Conservation (phyloP, 2,329 filamentous ascomycete species). For the Aspergillus fumigatiaffinis region DNA sequence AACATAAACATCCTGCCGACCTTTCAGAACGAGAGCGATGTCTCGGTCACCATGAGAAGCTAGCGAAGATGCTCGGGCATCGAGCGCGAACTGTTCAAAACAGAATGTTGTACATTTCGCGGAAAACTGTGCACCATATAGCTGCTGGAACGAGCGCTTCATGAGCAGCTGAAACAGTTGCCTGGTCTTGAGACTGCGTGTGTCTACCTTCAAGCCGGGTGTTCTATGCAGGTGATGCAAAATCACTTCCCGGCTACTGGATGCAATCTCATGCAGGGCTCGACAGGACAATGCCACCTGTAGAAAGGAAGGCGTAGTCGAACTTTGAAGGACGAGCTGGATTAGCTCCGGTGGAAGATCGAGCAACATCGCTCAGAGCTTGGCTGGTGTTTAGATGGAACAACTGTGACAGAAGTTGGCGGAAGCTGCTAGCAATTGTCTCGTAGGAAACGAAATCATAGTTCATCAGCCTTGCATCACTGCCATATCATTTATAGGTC, state of each 20-base stretch:
- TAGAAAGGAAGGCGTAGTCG: constrained; percentile 34
- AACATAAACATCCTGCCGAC: constrained; percentile 25
- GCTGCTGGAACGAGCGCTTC: constrained; percentile 24
- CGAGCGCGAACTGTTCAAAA: constrained; percentile 23
- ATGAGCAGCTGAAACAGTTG: constrained; percentile 32
- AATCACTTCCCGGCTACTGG: constrained; percentile 31
- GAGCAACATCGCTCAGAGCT: constrained; percentile 23
- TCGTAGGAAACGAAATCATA: not conserved
- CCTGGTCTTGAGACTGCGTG: constrained; percentile 15
- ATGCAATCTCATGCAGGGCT: constrained; percentile 33
- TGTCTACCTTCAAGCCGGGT: constrained; percentile 26
- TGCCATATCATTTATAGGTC: not conserved
- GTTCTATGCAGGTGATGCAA: constrained; percentile 33
- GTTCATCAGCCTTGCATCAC: not conserved
- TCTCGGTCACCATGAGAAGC: constrained; percentile 13
- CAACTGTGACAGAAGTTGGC: not conserved
- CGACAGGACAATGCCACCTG: constrained; percentile 36
- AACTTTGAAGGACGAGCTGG: constrained; percentile 33
- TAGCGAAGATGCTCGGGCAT: constrained; percentile 33
- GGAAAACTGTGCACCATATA: constrained; percentile 35
- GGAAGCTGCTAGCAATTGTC: not conserved
- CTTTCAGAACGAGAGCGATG: constrained; percentile 29
- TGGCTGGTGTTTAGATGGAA: constrained; percentile 1
- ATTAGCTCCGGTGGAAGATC: constrained; percentile 39
- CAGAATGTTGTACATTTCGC: constrained; percentile 27